These are phyloP conservation scores for Chaetomium globosum DNA, from an alignment of 2,329 filamentous ascomycete genomes.

Conservation along the genomic window DNA sequence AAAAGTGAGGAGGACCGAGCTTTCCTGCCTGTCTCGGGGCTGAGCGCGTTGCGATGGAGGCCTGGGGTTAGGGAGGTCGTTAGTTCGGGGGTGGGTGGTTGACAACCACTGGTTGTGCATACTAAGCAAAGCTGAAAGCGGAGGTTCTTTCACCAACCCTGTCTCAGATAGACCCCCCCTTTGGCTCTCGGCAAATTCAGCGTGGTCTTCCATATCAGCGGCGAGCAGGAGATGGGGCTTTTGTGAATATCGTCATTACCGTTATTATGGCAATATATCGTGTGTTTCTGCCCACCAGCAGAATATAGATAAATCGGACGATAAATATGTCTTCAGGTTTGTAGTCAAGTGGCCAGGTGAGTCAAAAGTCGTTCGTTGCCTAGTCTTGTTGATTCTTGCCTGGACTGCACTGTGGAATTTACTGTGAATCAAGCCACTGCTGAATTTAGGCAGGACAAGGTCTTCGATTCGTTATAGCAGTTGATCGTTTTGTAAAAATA, in stretches of 20 bases:
- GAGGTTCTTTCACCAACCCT: conserved; percentile 8
- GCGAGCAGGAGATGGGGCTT: neutral
- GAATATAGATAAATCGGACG: neutral
- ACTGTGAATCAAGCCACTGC: neutral
- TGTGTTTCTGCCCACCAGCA: neutral
- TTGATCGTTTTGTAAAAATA: neutral
- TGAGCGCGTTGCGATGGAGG: conserved; percentile 32
- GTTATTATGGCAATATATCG: neutral
- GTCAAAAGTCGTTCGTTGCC: neutral
- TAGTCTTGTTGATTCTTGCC: neutral
- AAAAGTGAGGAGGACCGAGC: conserved; percentile 18
- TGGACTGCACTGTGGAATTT: neutral
- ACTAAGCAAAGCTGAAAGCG: conserved; percentile 23
- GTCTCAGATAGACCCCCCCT: neutral
- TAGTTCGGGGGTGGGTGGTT: conserved; percentile 6
- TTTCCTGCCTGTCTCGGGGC: conserved; percentile 4
- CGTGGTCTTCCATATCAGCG: neutral
- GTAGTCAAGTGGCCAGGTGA: neutral
- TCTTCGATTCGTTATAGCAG: neutral
- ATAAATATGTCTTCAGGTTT: neutral
- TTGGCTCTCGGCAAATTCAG: neutral
- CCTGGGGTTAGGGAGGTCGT: neutral
- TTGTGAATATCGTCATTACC: neutral
- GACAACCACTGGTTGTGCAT: too few relatives aligned
- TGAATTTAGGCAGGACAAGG: neutral